Base-by-base conservation (phyloP, 2,329 filamentous ascomycete genomes). In the Colletotrichum echinochloae region DNA sequence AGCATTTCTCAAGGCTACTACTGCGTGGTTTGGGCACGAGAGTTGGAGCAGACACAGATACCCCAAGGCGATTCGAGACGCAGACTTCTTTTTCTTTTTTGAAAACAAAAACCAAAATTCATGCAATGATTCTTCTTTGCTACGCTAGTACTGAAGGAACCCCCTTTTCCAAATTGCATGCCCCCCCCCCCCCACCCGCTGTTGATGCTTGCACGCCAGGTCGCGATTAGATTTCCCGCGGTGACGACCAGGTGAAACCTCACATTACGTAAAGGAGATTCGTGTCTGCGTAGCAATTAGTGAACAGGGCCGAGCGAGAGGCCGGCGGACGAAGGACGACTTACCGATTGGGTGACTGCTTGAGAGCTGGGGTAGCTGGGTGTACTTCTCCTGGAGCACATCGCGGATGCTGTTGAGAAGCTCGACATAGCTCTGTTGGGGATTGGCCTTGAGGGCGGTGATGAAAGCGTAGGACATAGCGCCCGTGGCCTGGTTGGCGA, bases 391-490 rank as follows among this genome's bases (percentile, higher is more conserved):
- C 74, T 92, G 85, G 70, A 99, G 86, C 78, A 98, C 91, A 67
- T 97, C 95, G 68, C 96, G 93, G 77, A 99, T 95, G 81, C 91
- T 97, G 86, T 98, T 98, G 75, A 99, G 88, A 68, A 99, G 85
- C 85, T 98, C 91, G 60, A 98, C 93, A 78, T 99, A 99, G 83
- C 92, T 97, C 85, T 98, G 96, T 79, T 97, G 92, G 0, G 94
- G 94, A 78, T 97, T 97, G 84, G 95, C 94, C 86, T 93, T 95
- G 77, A 98, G 87, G 26, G 95, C 92, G 1, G 88, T 90, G 80
- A 99, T 96, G 81, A 99, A 99, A 2, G 96, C 96, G 90, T 93
- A 98, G 4, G 94, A 97, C 96, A 99, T 98, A 81, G 96, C 96
- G 65, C 96, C 96, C 0, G 96, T 99, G 41, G 96, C 95, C 83